Percentiles rank a stretch among this genome's conserved stretches.
Evolutionary conservation across 208 protist species (phyloP).

Genomic region (Trypanosoma avium): DNA sequence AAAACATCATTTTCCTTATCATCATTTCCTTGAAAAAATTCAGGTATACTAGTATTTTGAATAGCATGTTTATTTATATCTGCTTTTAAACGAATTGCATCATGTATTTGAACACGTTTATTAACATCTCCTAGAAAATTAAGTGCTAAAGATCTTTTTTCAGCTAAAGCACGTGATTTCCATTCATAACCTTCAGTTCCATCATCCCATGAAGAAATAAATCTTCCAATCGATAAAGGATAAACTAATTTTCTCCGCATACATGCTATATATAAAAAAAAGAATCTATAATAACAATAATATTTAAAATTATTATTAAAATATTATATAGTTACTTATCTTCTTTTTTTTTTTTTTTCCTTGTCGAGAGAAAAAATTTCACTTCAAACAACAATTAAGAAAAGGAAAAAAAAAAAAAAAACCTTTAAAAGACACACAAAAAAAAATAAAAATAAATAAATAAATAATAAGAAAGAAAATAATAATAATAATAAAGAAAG

Average conservation of each 20-base stretch:
- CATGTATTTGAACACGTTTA: conserved; percentile 75
- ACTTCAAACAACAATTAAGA: not conserved
- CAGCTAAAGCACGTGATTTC: conserved; percentile 64
- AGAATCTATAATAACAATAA: conserved; percentile 1
- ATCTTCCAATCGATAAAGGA: not conserved
- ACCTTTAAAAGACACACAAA: too few species aligned
- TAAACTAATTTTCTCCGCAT: conserved; percentile 23
- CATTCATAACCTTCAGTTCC: conserved; percentile 61
- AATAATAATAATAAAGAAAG: not conserved
- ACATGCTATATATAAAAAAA: conserved; percentile 12
- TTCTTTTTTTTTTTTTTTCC: conserved; percentile 14
- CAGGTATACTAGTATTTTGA: conserved; percentile 10
- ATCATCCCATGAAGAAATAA: conserved; percentile 35
- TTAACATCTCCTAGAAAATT: conserved; percentile 71
- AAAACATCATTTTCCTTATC: conserved; percentile 2
- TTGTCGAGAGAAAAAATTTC: conserved; percentile 4
- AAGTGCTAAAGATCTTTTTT: conserved; percentile 63
- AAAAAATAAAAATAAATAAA: too few species aligned
- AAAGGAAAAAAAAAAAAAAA: too few species aligned
- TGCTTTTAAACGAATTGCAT: conserved; percentile 44
- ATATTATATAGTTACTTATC: not conserved
- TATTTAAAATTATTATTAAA: conserved; percentile 7
- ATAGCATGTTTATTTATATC: conserved; percentile 26
- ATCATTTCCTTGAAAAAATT: conserved; percentile 10
- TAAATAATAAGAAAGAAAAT: too few species aligned